Percentiles rank a stretch among this genome's conserved stretches.
Conservation (phyloP, 1,284 basidiomycete genomes). For the Apiotrichum sp. region DNA sequence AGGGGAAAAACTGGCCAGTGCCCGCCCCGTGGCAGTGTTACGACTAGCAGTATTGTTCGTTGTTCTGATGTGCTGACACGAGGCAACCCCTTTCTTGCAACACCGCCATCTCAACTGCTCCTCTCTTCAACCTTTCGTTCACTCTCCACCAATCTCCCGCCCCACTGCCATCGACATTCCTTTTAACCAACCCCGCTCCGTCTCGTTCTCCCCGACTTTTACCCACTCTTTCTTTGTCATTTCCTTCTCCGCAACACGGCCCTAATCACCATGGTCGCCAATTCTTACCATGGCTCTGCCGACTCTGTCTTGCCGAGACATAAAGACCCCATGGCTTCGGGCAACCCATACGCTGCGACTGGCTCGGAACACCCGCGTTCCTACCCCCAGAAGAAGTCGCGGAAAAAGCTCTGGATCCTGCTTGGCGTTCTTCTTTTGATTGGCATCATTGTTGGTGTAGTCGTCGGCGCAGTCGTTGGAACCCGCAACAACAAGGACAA, state of each 20-base stretch:
- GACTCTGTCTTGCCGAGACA: conserved; percentile 10
- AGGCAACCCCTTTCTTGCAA: no score
- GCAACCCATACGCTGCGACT: conserved; percentile 36
- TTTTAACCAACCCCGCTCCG: no score
- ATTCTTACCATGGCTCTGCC: background rate
- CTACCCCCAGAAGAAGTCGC: conserved; percentile 28
- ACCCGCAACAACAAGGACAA: conserved; percentile 48
- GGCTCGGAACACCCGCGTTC: conserved; percentile 17
- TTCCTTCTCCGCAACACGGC: background rate
- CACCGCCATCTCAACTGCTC: no score
- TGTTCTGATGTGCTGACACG: no score
- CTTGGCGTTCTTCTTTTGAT: conserved; percentile 50
- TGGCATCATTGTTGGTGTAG: conserved; percentile 63
- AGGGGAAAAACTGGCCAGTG: background rate
- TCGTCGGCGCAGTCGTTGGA: conserved; percentile 67
- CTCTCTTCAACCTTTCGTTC: no score
- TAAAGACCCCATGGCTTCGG: conserved; percentile 38
- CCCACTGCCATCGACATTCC: no score
- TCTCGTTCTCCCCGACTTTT: no score
- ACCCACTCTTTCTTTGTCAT: no score
- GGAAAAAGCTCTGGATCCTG: conserved; percentile 40
- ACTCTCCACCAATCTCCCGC: no score
- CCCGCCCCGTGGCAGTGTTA: background rate
- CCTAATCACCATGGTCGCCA: background rate
- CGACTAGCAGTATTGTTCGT: no score